Evolutionary conservation across 2,329 filamentous ascomycete species (phyloP).

Genomic region (Orbilia oligospora): DNA sequence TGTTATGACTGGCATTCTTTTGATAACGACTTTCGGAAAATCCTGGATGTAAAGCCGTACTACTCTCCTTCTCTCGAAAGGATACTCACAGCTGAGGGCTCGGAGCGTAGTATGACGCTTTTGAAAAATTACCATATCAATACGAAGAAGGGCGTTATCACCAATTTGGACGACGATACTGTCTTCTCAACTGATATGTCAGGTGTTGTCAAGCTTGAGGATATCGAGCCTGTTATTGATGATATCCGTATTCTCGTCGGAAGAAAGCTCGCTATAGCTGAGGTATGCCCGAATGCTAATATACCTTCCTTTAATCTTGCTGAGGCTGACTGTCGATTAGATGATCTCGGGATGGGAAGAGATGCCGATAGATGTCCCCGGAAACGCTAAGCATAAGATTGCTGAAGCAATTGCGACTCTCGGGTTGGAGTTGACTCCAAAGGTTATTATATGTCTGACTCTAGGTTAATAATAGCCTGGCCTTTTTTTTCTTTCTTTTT

Average conservation of each 20-base stretch:
- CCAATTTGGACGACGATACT: conserved; percentile 22
- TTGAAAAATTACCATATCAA: conserved; percentile 62
- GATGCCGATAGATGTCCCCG: conserved; percentile 70
- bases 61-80: conserved; percentile 65
- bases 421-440: conserved; percentile 19
- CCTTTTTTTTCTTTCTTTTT: neutral
- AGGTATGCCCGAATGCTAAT: conserved; percentile 46
- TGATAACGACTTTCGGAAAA: conserved; percentile 70
- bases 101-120: conserved; percentile 60
- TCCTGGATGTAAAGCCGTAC: conserved; percentile 74
- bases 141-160: neutral
- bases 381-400: conserved; percentile 74
- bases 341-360: conserved; percentile 75
- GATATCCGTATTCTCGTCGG: conserved; percentile 34
- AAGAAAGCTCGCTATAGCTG: conserved; percentile 65
- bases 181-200: conserved; percentile 52
- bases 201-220: conserved; percentile 32
- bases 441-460: conserved; percentile 40
- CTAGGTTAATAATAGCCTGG: conserved; percentile 6
- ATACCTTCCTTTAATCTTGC: conserved; percentile 65
- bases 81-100: conserved; percentile 66
- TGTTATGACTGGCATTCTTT: conserved; percentile 75
- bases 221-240: conserved; percentile 22
- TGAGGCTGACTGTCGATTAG: conserved; percentile 66
- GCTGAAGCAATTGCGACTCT: conserved; percentile 70